Base-by-base conservation (phyloP, 1,284 basidiomycete genomes). In the Sporisorium iseilematis-ciliati region DNA sequence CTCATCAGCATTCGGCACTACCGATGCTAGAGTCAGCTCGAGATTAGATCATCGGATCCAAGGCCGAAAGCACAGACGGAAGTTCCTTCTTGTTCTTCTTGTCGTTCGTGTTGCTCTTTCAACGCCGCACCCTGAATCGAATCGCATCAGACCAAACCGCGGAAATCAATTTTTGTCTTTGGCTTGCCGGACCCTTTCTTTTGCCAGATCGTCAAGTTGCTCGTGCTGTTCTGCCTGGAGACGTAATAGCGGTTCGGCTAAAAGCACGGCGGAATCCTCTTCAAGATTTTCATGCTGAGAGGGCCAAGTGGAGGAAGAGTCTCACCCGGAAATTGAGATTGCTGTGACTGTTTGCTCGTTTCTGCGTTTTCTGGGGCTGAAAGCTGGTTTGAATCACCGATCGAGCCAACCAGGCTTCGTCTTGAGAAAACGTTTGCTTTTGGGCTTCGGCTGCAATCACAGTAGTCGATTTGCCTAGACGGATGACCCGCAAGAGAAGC, bases 161-260 rank as follows among this genome's bases (percentile, higher is more conserved):
- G 12, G 42, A n/a, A 33, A 12, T 4, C 46, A 5, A 18, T 25
- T 23, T 29, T 29, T 29, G 29, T 29, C 29, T 29, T 29, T 29
- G 29, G 29, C 29, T 29, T 42, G 55, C 23, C 38, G 55, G 59
- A 68, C 65, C 65, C 65, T 68, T 48, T 2, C 40, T 67, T 55
- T 52, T 45, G 14, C 21, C 12, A 26, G 2, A 14, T 43, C 33
- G 50, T 20, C n/a, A n/a, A 29, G n/a, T 43, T 29, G 20, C 23
- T 43, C 20, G 20, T 45, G 18, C 23, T 45, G 5, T 14, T 21
- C 21, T 11, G 21, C 23, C 8, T 25, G 20, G 8, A 25, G 51
- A 26, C 31, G 41, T 20, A 52, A 23, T 23, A 54, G 38, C 42
- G 25, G 58, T 40, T 31, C 40, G 29, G 58, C 43, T 40, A 50